These are phyloP conservation scores for Cryptosporidium meleagridis DNA, from an alignment of 169 alveolate genomes.

Conservation along the genomic window DNA sequence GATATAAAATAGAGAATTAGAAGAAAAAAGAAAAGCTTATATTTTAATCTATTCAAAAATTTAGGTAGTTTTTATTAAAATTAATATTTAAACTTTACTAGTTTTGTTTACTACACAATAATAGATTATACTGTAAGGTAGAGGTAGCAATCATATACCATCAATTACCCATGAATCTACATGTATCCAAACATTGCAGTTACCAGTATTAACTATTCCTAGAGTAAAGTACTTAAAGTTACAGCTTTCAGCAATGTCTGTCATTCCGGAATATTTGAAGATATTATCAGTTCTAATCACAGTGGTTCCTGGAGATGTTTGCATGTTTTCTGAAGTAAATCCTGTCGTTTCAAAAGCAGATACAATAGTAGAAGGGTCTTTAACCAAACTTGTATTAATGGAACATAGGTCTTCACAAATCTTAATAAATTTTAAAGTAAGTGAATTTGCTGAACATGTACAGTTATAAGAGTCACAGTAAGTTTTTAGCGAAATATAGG, in stretches of 20 bases:
- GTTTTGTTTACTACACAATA: background rate
- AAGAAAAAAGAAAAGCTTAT: background rate
- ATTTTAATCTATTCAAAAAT: too few relatives aligned
- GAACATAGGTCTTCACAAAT: constrained; percentile 40
- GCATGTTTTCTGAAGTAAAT: constrained; percentile 13
- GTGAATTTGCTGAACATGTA: background rate
- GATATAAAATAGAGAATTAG: background rate
- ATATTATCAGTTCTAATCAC: background rate
- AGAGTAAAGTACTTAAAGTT: constrained; percentile 39
- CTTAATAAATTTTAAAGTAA: background rate
- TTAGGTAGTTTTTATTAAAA: background rate
- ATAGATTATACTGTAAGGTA: background rate
- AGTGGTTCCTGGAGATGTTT: constrained; percentile 14
- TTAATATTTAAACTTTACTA: background rate
- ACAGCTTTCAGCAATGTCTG: background rate
- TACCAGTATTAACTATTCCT: constrained; percentile 25
- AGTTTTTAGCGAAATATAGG: constrained; percentile 14
- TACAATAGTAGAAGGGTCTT: constrained; percentile 18
- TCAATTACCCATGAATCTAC: constrained; percentile 36
- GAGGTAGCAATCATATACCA: background rate
- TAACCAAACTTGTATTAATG: background rate
- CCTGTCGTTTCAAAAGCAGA: background rate
- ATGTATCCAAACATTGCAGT: constrained; percentile 39
- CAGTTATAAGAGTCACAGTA: constrained; percentile 43
- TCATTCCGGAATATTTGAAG: background rate